These are phyloP conservation scores for Hansfordia pulvinata DNA, from an alignment of 2,329 filamentous ascomycete species.

Conservation along the genomic window DNA sequence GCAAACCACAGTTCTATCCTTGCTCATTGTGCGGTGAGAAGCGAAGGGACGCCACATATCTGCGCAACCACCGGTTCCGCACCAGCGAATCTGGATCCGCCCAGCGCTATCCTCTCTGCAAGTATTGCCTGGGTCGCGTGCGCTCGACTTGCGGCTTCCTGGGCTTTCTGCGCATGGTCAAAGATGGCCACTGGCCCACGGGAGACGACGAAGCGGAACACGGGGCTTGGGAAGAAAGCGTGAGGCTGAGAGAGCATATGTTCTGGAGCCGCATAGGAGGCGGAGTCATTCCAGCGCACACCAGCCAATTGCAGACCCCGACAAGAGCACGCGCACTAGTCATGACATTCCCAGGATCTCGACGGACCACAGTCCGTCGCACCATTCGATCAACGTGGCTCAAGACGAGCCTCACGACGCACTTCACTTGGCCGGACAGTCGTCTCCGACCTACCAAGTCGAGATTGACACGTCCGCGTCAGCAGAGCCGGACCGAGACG, in stretches of 20 bases:
- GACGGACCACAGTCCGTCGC: slow-evolving; percentile 2
- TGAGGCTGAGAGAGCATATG: slow-evolving; percentile 82
- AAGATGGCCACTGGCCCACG: slow-evolving; percentile 82
- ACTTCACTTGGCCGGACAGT: too few relatives aligned
- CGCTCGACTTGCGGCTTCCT: slow-evolving; percentile 87
- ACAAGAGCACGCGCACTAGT: slow-evolving; percentile 20
- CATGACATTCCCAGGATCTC: slow-evolving; percentile 14
- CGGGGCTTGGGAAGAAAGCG: slow-evolving; percentile 87
- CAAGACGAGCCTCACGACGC: background rate
- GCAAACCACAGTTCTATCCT: slow-evolving; percentile 44
- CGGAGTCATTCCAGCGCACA: slow-evolving; percentile 60
- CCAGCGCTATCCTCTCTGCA: slow-evolving; percentile 80
- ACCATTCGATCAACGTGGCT: too few relatives aligned
- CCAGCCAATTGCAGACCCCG: slow-evolving; percentile 9
- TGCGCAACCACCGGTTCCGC: slow-evolving; percentile 77
- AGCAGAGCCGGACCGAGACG: too few relatives aligned
- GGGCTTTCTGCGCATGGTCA: slow-evolving; percentile 79
- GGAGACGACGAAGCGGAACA: slow-evolving; percentile 76
- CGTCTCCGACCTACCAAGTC: too few relatives aligned
- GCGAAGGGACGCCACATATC: slow-evolving; percentile 55
- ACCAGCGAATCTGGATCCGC: slow-evolving; percentile 77
- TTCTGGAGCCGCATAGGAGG: slow-evolving; percentile 93
- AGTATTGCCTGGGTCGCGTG: slow-evolving; percentile 72
- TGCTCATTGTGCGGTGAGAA: slow-evolving; percentile 85
- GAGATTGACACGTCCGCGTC: too few relatives aligned